A percentile compares a stretch with the other conserved stretches of the same genome.
Evolutionary conservation across 2,329 filamentous ascomycete genomes (phyloP).

Genomic region (Scedosporium minutisporum): DNA sequence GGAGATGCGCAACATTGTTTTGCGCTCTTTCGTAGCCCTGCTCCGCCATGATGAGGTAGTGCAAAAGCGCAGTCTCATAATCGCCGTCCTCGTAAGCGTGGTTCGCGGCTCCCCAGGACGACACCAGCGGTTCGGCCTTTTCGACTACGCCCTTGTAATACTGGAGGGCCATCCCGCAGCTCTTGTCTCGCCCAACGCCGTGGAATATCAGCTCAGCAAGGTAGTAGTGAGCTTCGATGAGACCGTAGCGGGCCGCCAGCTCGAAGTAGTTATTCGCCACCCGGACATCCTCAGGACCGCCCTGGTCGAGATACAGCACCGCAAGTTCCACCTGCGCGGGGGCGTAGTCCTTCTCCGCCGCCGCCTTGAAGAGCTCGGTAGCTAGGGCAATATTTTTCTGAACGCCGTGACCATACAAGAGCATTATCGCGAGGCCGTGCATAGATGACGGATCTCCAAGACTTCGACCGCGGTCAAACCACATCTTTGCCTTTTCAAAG

Average conservation of each 20-base stretch:
- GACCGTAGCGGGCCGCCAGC: conserved; percentile 68
- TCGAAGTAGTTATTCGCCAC: conserved; percentile 82
- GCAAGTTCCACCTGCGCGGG: conserved; percentile 77
- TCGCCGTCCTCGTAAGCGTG: conserved; percentile 72
- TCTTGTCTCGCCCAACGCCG: conserved; percentile 69
- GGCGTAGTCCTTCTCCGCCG: conserved; percentile 73
- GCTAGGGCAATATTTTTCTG: conserved; percentile 60
- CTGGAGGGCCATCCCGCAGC: conserved; percentile 64
- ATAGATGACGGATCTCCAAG: conserved; percentile 76
- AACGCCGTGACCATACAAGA: conserved; percentile 68
- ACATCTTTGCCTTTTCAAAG: conserved; percentile 64
- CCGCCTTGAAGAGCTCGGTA: conserved; percentile 64
- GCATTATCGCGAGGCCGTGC: conserved; percentile 75
- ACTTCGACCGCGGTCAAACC: conserved; percentile 72
- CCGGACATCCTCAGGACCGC: conserved; percentile 56
- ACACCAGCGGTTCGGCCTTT: conserved; percentile 61
- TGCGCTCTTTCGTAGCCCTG: conserved; percentile 86
- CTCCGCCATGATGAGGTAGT: conserved; percentile 80
- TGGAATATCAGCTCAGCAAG: conserved; percentile 78
- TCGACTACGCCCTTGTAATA: conserved; percentile 79
- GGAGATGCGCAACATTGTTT: conserved; percentile 78
- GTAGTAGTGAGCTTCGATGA: conserved; percentile 87
- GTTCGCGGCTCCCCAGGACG: conserved; percentile 75
- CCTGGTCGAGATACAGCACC: conserved; percentile 77
- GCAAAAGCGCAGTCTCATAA: conserved; percentile 67